Evolutionary conservation across 2,329 filamentous ascomycete genomes (phyloP), one percentile per base, ranked within the genome.

Genomic region (Colletotrichum sp.): DNA sequence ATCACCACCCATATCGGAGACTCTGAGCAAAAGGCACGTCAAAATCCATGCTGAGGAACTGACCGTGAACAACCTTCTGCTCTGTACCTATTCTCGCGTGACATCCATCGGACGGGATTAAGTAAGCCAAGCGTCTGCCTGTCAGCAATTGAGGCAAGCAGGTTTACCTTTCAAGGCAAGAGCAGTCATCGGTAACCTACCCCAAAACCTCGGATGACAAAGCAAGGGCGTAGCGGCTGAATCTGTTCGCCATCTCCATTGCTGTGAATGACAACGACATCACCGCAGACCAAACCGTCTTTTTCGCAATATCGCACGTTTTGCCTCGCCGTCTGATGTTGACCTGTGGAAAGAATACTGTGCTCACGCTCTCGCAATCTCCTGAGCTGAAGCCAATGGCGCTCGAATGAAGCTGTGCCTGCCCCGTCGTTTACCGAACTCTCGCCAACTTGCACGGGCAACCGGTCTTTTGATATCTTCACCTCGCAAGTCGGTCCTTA

Each of bases 171-270:
- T 12, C 4, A 52, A 52, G n/a, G 44, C 19, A 52, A 52, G 44
- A 2, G 44, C 44, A 7, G n/a, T 52, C 44, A 22, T 22, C n/a
- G 12, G n/a, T 52, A 22, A 52, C 44, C n/a, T 52, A 48, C 55
- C 13, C 66, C 36, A 34, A 65, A 4, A 39, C 8, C 55, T n/a
- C 16, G 36, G 74, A 68, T 71, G 65, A 76, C 74, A 76, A 76
- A 76, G 72, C 74, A 75, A 19, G 34, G 68, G 34, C 27, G 57
- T 63, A 59, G 69, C 63, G 57, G 73, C 69, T 44, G 55, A 63
- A 68, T 44, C 57, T 25, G 39, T 15, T 32, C 39, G 30, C 22
- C 48, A 25, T 22, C 36, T 44, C 70, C 27, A 59, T 15, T 25
- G 39, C 28, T 34, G 64, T 68, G 64, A 74, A 60, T 27, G 34